Conservation (phyloP, 2,329 filamentous ascomycete genomes). For the Paraphaeosphaeria minitans region DNA sequence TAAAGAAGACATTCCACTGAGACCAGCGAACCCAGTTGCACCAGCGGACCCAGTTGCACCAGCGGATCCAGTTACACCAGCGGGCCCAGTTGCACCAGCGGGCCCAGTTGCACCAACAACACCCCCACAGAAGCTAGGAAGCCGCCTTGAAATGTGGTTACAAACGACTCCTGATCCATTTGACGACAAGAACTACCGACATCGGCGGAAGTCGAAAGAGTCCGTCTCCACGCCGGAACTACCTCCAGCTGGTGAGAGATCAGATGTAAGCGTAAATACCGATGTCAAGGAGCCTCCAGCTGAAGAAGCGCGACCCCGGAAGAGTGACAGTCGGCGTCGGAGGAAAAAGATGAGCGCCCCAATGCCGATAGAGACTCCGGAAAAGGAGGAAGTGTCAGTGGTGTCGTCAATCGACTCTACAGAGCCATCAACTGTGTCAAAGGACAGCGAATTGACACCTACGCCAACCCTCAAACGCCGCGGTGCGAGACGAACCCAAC, state of each 20-base stretch:
- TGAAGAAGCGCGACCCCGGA: slow-evolving; percentile 28
- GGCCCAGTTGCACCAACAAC: slow-evolving; percentile 36
- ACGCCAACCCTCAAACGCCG: slow-evolving; percentile 46
- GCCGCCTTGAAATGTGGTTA: slow-evolving; percentile 67
- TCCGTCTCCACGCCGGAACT: slow-evolving; percentile 36
- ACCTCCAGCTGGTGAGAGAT: slow-evolving; percentile 30
- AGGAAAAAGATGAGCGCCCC: slow-evolving; percentile 34
- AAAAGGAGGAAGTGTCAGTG: slow-evolving; percentile 28
- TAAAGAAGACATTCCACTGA: slow-evolving; percentile 25
- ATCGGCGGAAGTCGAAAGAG: slow-evolving; percentile 37
- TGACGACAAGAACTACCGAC: slow-evolving; percentile 51
- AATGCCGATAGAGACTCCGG: slow-evolving; percentile 30
- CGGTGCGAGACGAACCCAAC: slow-evolving; percentile 44
- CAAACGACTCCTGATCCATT: slow-evolving; percentile 62
- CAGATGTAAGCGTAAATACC: slow-evolving; percentile 31
- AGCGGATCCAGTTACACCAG: slow-evolving; percentile 29
- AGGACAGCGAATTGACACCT: slow-evolving; percentile 27
- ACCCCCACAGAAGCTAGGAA: slow-evolving; percentile 53
- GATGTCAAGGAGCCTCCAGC: slow-evolving; percentile 26
- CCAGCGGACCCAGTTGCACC: slow-evolving; percentile 33
- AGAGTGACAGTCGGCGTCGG: slow-evolving; percentile 33
- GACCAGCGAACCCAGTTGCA: slow-evolving; percentile 19
- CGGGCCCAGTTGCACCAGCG: slow-evolving; percentile 22
- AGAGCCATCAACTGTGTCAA: slow-evolving; percentile 23
- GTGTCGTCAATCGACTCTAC: slow-evolving; percentile 26